phyloP scores from a whole-genome alignment of 345 rosid species.

The Citrus hindsii region DNA sequence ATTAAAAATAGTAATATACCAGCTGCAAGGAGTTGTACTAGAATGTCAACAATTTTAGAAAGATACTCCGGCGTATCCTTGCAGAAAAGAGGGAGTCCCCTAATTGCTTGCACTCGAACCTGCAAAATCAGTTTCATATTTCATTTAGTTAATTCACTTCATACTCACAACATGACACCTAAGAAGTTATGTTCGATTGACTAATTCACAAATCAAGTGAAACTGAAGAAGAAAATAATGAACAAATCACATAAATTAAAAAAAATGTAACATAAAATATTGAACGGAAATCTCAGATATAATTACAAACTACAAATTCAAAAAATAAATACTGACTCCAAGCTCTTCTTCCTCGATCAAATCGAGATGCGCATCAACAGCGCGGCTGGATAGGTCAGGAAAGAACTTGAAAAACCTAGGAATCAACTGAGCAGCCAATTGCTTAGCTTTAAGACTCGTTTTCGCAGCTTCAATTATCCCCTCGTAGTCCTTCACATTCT shows the following conservation, averaged over 20 bases:
- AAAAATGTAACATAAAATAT: neutral
- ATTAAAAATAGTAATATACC: conserved; percentile 40
- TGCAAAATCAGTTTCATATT: conserved; percentile 17
- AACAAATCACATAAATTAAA: neutral
- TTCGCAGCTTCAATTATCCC: conserved; percentile 80
- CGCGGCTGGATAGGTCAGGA: conserved; percentile 66
- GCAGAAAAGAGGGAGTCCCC: conserved; percentile 94
- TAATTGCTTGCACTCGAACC: conserved; percentile 99
- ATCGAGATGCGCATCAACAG: conserved; percentile 78
- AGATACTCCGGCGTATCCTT: conserved; percentile 78
- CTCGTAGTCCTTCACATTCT: conserved; percentile 84
- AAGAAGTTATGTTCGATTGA: neutral
- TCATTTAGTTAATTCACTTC: neutral
- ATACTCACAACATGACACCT: neutral
- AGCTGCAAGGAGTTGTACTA: conserved; percentile 69
- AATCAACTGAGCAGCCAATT: conserved; percentile 94
- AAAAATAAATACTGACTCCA: conserved; percentile 46
- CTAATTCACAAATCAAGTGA: neutral
- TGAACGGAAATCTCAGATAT: neutral
- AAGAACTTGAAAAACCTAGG: conserved; percentile 98
- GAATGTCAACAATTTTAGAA: conserved; percentile 83
- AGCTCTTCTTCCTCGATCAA: conserved; percentile 92
- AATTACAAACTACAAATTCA: neutral
- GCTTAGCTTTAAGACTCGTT: conserved; percentile 81
- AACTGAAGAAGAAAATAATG: neutral